phyloP scores from a whole-genome alignment of 108 stramenopile genomes.

The Fragilariopsis cylindrus region DNA sequence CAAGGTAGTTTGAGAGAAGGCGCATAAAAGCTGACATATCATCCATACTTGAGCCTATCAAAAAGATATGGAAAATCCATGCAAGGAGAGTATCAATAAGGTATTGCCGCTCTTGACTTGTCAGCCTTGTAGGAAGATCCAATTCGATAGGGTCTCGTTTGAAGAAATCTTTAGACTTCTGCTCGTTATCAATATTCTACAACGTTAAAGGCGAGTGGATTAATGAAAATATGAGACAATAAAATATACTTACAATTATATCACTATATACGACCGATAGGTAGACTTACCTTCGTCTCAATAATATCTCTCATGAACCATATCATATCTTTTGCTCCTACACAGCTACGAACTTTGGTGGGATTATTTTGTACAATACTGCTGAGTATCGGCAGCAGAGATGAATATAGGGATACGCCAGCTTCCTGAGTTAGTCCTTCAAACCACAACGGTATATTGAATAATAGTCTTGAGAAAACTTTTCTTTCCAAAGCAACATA shows the following conservation, averaged over 20 bases:
- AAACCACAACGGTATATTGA: constrained; percentile 73
- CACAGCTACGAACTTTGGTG: constrained; percentile 62
- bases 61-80: constrained; percentile 8
- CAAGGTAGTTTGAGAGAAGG: constrained; percentile 11
- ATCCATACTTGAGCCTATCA: not conserved
- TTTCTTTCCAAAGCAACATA: constrained; percentile 61
- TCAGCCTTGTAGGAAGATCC: not conserved
- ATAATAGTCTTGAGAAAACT: constrained; percentile 66
- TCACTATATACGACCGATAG: not conserved
- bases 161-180: not conserved
- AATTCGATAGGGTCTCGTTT: not conserved
- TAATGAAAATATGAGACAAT: not conserved
- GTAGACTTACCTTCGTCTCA: constrained; percentile 28
- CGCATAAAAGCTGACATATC: not conserved
- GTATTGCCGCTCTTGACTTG: not conserved
- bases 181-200: not conserved
- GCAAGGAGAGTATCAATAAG: constrained; percentile 11
- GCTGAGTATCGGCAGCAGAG: constrained; percentile 65
- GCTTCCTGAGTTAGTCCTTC: constrained; percentile 35
- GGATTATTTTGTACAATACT: constrained; percentile 52
- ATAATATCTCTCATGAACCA: constrained; percentile 35
- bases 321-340: constrained; percentile 52
- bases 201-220: not conserved
- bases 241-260: not conserved
- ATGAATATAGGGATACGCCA: constrained; percentile 41